Conservation (phyloP, 352 stramenopile genomes). For the Peronospora destructor region DNA sequence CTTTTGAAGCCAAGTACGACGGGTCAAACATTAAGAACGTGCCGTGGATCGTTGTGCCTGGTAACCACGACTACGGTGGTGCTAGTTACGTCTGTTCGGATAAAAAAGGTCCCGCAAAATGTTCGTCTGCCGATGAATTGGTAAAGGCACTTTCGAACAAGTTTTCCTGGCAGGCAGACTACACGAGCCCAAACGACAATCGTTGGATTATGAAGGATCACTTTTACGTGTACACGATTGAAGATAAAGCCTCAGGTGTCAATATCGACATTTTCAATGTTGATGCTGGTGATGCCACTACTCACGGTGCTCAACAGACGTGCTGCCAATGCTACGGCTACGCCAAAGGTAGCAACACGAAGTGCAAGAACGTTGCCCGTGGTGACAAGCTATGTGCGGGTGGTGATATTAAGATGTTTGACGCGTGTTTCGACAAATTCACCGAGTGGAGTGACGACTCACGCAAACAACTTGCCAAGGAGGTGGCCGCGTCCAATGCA, state of each 20-base stretch:
- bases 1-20: slow-evolving; percentile 65
- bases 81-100: slow-evolving; percentile 61
- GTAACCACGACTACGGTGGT: slow-evolving; percentile 79
- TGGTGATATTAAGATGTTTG: slow-evolving; percentile 47
- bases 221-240: slow-evolving; percentile 59
- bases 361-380: slow-evolving; percentile 44
- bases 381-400: slow-evolving; percentile 49
- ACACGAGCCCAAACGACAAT: slow-evolving; percentile 66
- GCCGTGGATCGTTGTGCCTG: slow-evolving; percentile 68
- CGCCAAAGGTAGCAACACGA: slow-evolving; percentile 35
- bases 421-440: slow-evolving; percentile 58
- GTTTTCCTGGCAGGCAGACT: slow-evolving; percentile 52
- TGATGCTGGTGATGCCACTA: slow-evolving; percentile 57
- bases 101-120: slow-evolving; percentile 33
- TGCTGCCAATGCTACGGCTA: slow-evolving; percentile 85
- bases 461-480: slow-evolving; percentile 40
- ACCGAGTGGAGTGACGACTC: slow-evolving; percentile 66
- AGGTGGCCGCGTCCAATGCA: slow-evolving; percentile 52
- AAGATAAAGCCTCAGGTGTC: slow-evolving; percentile 35
- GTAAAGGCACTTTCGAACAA: slow-evolving; percentile 43
- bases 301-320: slow-evolving; percentile 59
- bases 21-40: slow-evolving; percentile 43
- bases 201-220: slow-evolving; percentile 64
- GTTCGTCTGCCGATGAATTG: slow-evolving; percentile 40
- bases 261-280: slow-evolving; percentile 73